Evolutionary conservation across 23 red algal species (phyloP).

Genomic region (Gracilaria gracilis): DNA sequence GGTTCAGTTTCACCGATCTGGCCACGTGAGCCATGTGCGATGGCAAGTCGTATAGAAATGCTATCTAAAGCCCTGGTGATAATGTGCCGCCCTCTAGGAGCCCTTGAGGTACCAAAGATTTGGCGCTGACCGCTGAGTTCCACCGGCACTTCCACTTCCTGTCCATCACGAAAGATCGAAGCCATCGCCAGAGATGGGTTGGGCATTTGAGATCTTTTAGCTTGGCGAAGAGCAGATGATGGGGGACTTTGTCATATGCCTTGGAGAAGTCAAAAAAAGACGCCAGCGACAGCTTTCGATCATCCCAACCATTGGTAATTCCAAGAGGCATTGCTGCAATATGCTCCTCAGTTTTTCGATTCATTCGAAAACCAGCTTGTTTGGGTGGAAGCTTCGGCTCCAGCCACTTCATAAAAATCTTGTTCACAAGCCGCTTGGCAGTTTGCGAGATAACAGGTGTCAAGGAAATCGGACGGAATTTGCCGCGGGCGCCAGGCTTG

Average conservation of each 20-base stretch:
- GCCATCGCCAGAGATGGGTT: not conserved
- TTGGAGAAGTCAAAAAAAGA: conserved; percentile 3
- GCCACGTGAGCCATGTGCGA: not conserved
- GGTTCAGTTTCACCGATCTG: not conserved
- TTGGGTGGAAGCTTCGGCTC: not conserved
- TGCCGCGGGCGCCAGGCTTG: not conserved
- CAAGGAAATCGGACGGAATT: not conserved
- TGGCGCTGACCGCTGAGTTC: not conserved
- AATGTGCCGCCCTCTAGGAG: not conserved
- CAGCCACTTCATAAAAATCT: not conserved
- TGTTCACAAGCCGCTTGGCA: not conserved
- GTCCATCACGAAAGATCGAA: not conserved
- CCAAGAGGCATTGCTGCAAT: not conserved
- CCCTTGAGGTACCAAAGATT: not conserved
- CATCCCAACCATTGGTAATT: not conserved
- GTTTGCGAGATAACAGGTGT: not conserved
- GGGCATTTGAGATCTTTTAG: not conserved
- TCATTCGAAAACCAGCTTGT: not conserved
- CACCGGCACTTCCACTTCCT: not conserved
- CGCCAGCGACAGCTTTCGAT: not conserved
- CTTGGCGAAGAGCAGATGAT: not conserved
- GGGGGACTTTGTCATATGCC: not conserved
- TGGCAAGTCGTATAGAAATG: not conserved
- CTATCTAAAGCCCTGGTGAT: not conserved
- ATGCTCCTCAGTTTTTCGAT: not conserved